These are phyloP conservation scores for Boletus reticuloceps DNA, from an alignment of 768 basidiomycete genomes.

Conservation along the genomic window DNA sequence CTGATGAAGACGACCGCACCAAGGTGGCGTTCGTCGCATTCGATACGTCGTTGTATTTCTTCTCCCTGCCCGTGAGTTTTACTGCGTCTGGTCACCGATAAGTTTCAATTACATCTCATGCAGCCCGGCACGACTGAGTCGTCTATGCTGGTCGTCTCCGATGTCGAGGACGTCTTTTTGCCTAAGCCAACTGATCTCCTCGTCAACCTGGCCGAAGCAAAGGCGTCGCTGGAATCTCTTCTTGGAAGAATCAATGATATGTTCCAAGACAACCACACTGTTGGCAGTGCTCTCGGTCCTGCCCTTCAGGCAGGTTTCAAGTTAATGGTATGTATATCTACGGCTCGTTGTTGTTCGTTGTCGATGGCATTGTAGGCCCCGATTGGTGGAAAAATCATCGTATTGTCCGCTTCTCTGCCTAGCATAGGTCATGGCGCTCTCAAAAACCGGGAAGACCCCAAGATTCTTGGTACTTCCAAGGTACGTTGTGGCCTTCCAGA, in stretches of 20 bases:
- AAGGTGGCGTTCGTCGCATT: conserved; percentile 92
- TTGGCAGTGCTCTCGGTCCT: conserved; percentile 93
- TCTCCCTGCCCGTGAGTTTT: conserved; percentile 70
- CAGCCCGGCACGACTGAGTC: conserved; percentile 75
- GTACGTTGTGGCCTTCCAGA: conserved; percentile 34
- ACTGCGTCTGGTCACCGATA: neutral
- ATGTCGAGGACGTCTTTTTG: conserved; percentile 95
- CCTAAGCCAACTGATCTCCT: conserved; percentile 97
- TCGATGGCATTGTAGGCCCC: conserved; percentile 51
- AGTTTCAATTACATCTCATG: neutral
- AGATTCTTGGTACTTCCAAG: conserved; percentile 92
- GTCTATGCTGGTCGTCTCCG: conserved; percentile 95
- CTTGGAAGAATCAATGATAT: conserved; percentile 87
- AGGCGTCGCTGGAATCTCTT: conserved; percentile 74
- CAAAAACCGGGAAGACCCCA: conserved; percentile 96
- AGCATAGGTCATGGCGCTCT: conserved; percentile 86
- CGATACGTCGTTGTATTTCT: conserved; percentile 93
- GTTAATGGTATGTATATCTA: conserved; percentile 63
- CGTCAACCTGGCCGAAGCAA: conserved; percentile 87
- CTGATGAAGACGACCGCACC: conserved; percentile 90
- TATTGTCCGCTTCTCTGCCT: conserved; percentile 82
- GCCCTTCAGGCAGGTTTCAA: conserved; percentile 96
- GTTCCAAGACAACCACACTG: conserved; percentile 94
- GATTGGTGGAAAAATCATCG: conserved; percentile 93
- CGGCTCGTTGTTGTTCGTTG: neutral